Percentiles rank a stretch among this genome's conserved stretches.
phyloP scores from a whole-genome alignment of 2,329 filamentous ascomycete genomes.

The Penicillium sp. region DNA sequence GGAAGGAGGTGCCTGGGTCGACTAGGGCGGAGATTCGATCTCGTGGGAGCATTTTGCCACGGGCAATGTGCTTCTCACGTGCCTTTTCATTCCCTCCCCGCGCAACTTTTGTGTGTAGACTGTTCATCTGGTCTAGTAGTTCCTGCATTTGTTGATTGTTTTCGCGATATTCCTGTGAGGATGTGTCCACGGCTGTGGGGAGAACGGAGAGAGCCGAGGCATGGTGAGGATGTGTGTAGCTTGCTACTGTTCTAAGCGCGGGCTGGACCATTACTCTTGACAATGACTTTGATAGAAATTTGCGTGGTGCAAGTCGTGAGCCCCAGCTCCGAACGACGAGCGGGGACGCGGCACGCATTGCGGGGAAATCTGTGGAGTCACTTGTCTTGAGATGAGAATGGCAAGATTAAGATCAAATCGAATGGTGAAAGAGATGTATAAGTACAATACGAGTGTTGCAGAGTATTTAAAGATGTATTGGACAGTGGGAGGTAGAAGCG shows the following conservation, averaged over 20 bases:
- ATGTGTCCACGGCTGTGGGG: constrained; percentile 71
- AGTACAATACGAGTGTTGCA: background rate
- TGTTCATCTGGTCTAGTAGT: constrained; percentile 66
- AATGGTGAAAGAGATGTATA: background rate
- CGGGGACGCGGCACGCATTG: constrained; percentile 41
- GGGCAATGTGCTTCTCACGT: constrained; percentile 77
- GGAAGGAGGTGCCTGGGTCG: constrained; percentile 83
- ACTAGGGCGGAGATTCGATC: constrained; percentile 85
- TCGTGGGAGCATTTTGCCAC: constrained; percentile 91
- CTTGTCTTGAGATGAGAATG: background rate
- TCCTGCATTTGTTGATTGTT: constrained; percentile 77
- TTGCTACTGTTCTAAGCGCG: constrained; percentile 57
- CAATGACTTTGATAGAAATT: constrained; percentile 6
- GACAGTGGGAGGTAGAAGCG: constrained; percentile 5
- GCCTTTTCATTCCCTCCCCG: constrained; percentile 79
- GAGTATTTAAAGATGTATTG: background rate
- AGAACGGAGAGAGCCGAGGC: constrained; percentile 79
- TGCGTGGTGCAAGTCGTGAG: constrained; percentile 25
- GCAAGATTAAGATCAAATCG: background rate
- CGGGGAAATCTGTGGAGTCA: constrained; percentile 24
- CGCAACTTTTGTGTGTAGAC: constrained; percentile 69
- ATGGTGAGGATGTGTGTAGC: constrained; percentile 77
- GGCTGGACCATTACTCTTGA: constrained; percentile 7
- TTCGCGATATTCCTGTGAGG: constrained; percentile 74
- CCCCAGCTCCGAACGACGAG: constrained; percentile 41